phyloP scores from a whole-genome alignment of 306 rosid species.

The Clitoria ternatea region DNA sequence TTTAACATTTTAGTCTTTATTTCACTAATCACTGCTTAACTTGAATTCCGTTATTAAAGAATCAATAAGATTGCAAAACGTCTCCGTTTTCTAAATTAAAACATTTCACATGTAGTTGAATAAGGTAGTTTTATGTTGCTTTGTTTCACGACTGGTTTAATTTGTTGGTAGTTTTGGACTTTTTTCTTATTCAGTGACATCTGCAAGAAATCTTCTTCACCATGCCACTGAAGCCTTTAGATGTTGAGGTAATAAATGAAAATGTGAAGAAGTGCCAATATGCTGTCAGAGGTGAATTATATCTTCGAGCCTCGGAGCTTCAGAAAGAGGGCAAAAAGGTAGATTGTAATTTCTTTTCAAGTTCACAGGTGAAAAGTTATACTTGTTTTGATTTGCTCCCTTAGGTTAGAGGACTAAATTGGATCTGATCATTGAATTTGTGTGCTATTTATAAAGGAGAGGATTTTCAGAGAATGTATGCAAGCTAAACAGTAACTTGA shows the following conservation, averaged over 20 bases:
- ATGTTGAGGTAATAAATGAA: conserved; percentile 67
- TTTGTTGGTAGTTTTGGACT: conserved; percentile 19
- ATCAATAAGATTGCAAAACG: background rate
- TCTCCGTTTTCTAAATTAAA: background rate
- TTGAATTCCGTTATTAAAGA: background rate
- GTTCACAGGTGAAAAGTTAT: background rate
- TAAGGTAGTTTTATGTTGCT: background rate
- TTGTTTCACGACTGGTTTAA: conserved; percentile 10
- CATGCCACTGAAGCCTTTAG: conserved; percentile 87
- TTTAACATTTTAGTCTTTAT: background rate
- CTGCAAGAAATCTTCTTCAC: conserved; percentile 38
- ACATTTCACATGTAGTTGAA: background rate
- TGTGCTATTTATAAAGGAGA: background rate
- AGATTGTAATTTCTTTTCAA: conserved; percentile 1
- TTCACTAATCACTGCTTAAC: background rate
- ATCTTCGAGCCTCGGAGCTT: conserved; percentile 95
- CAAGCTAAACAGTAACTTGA: background rate
- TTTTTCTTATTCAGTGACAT: conserved; percentile 20
- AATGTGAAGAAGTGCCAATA: conserved; percentile 92
- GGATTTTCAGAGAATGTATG: conserved; percentile 5
- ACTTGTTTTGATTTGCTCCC: conserved; percentile 16
- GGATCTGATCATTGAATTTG: background rate
- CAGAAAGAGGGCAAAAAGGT: conserved; percentile 98
- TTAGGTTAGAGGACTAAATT: background rate
- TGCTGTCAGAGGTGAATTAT: conserved; percentile 95